Evolutionary conservation across 495 filamentous ascomycete species (phyloP), one percentile per base, ranked within the genome.

Genomic region (Melanomma pulvis-pyrius): DNA sequence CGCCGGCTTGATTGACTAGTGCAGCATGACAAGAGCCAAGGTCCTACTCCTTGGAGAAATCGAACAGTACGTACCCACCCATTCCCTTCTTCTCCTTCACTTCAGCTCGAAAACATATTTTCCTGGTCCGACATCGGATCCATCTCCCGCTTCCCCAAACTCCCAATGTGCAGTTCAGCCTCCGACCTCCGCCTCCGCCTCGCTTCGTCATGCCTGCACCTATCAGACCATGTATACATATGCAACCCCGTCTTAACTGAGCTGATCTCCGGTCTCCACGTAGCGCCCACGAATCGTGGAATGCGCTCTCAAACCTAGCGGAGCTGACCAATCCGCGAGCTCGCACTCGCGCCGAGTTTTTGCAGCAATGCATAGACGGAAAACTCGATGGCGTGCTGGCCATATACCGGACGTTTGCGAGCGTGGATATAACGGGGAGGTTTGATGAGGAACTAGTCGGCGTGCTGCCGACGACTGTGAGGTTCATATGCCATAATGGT

Each of bases 401-500:
- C 12, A 82, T 83, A 48, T 97, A 92, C 79, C 85, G 93, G 12
- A 96, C 91, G 24, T 92, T 96, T 71, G 74, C 71, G 32, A 92
- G 88, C 48, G 79, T 84, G 22, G 51, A 64, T 0, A 78, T 89
- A 63, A 96, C 93, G 0, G 93, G 93, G 2, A 25, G 65, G 24
- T 78, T 76, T 53, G 77, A 81, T 60, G 70, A 71, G 55, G 77
- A 79, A 66, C 68, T 91, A 59, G 73, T 91, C 50, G 74, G 81
- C 4, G 73, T 78, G 6, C 79, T 91, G 15, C 92, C 92, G 0
- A 70, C 75, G 30, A 87, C 84, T 2, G 73, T 96, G 41, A 87
- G 84, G 65, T 96, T 90, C 75, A 83, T 96, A 67, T 89, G 86
- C 73, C 92, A 97, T 74, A 93, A 92, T 71, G 92, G 81, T 81